Evolutionary conservation across 2,329 filamentous ascomycete species (phyloP), one percentile per base, ranked within the genome.

Genomic region (Hypoxylon sp.): DNA sequence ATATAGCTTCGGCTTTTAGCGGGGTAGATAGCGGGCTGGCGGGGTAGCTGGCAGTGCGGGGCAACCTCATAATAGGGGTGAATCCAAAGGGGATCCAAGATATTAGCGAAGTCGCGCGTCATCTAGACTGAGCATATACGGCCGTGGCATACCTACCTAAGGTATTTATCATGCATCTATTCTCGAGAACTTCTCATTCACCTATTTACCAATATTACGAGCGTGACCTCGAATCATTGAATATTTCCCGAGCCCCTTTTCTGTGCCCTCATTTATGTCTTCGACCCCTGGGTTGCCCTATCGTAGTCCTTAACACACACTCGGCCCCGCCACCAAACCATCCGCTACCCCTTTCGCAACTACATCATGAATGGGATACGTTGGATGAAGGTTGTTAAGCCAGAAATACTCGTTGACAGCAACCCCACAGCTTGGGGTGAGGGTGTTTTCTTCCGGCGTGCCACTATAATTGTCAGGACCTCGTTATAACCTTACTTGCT

Each of bases 341-440:
- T 78, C 75, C 2, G 82, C 80, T 45, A 89, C 78, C 53, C 80
- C 75, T 63, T 85, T 78, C 0, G 88, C 89, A 6, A 89, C 83
- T 5, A 85, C 85, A 56, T 89, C 86, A 69, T 90, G 88, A 58
- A 90, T 83, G 0, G 87, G 83, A 74, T 85, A 88, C 0, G 88
- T 90, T n/a, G 89, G 89, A 73, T 91, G 89, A 69, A 91, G 75
- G 41, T 77, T 81, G 71, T 91, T 90, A 30, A 90, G 79, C 89
- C 88, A 91, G 71, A 90, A 85, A 74, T 90, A 90, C 77, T 90
- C 79, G 73, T 90, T 86, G 2, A 89, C 87, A 0, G 86, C 79
- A 48, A 87, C 76, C 1, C 80, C 80, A 74, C 89, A 90, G 51
- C 79, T 81, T 4, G 80, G 72, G 51, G 77, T 77, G 34, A 82